Evolutionary conservation across 1,284 basidiomycete genomes (phyloP).

Genomic region (Cutaneotrichosporon mucoides): DNA sequence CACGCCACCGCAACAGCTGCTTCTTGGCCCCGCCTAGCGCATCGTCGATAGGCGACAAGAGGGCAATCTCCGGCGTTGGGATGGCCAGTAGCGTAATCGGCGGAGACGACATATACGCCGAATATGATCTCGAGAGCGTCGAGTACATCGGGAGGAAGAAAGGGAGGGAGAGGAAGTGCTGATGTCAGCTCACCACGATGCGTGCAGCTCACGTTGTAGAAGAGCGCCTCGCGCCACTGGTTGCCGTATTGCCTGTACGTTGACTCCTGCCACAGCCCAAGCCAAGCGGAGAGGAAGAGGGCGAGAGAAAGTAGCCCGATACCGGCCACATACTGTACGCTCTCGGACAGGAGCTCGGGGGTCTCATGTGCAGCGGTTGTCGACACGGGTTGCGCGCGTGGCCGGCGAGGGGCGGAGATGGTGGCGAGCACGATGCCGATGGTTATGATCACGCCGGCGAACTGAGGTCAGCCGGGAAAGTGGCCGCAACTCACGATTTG

Average conservation of each 20-base stretch:
- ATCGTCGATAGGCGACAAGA: constrained; percentile 1
- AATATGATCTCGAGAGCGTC: constrained; percentile 54
- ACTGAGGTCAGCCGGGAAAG: constrained; percentile 15
- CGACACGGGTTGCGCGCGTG: background rate
- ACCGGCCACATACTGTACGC: constrained; percentile 60
- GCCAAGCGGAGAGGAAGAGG: constrained; percentile 71
- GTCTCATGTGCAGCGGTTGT: background rate
- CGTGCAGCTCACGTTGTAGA: constrained; percentile 57
- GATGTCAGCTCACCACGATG: constrained; percentile 6
- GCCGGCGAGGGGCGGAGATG: constrained; percentile 58
- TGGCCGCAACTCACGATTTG: constrained; percentile 54
- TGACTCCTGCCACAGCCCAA: constrained; percentile 81
- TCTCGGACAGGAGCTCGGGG: constrained; percentile 35
- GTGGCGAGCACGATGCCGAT: constrained; percentile 78
- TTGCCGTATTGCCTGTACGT: constrained; percentile 69
- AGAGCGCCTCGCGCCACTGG: constrained; percentile 83
- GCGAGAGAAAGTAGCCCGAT: constrained; percentile 70
- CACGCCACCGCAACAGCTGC: constrained; percentile 10
- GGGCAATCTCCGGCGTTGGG: constrained; percentile 13
- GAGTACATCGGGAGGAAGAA: constrained; percentile 63
- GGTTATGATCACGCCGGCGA: constrained; percentile 73
- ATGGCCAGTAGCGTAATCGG: constrained; percentile 33
- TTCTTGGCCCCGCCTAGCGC: constrained; percentile 2
- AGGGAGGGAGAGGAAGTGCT: constrained; percentile 64
- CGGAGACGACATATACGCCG: constrained; percentile 35